These are phyloP conservation scores for Phlyctochytrium bullatum DNA, from an alignment of 192 early-diverging fungal genomes.

Conservation along the genomic window DNA sequence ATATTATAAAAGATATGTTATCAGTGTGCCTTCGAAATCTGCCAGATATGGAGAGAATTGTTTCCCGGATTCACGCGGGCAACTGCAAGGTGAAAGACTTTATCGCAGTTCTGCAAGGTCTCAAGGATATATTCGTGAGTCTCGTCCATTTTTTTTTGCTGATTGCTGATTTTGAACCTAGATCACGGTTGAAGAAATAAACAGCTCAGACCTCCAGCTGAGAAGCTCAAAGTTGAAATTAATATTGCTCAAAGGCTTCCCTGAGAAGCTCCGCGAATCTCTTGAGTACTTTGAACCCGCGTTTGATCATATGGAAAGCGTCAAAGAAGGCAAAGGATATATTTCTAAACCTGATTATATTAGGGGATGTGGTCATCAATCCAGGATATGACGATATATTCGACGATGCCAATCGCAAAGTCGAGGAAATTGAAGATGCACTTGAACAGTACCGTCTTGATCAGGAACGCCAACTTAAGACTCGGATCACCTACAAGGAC, in stretches of 20 bases:
- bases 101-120: conserved; percentile 57
- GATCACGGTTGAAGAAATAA: conserved; percentile 32
- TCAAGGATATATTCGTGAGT: conserved; percentile 54
- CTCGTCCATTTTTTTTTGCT: neutral
- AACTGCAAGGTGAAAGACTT: conserved; percentile 87
- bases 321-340: conserved; percentile 46
- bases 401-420: conserved; percentile 59
- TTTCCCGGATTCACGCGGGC: conserved; percentile 86
- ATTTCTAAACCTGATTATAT: neutral
- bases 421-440: conserved; percentile 62
- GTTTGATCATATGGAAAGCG: conserved; percentile 68
- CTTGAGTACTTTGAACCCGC: conserved; percentile 72
- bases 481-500: conserved; percentile 77
- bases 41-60: conserved; percentile 87
- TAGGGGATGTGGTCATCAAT: conserved; percentile 40
- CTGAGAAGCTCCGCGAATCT: conserved; percentile 51
- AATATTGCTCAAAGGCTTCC: conserved; percentile 48
- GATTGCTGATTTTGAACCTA: neutral
- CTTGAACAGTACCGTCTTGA: conserved; percentile 70
- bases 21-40: conserved; percentile 39
- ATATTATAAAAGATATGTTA: neutral
- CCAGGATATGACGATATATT: conserved; percentile 74
- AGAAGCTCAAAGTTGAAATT: conserved; percentile 50
- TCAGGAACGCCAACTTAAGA: conserved; percentile 54
- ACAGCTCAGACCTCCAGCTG: conserved; percentile 42